These are phyloP conservation scores for Pelargonium fulgidum DNA, from an alignment of 441 rosid genomes.

Conservation along the genomic window DNA sequence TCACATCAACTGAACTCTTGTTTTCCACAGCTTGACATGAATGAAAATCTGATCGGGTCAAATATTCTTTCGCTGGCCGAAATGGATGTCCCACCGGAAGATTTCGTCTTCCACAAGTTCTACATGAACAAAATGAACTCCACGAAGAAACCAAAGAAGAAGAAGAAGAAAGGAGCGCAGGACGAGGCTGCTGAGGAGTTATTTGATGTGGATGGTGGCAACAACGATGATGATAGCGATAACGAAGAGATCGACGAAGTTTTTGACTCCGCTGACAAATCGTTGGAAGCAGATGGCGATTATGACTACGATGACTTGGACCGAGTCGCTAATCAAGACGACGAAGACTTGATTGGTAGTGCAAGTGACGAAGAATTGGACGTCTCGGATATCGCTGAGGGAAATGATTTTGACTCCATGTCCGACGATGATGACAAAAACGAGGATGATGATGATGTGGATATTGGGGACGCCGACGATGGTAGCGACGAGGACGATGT, in stretches of 20 bases:
- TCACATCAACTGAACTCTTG: not conserved
- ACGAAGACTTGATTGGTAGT: conserved; percentile 57
- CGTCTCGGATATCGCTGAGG: conserved; percentile 34
- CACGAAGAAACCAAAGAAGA: conserved; percentile 61
- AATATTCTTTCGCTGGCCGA: conserved; percentile 81
- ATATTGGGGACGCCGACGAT: conserved; percentile 38
- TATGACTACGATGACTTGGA: conserved; percentile 78
- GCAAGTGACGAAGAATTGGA: conserved; percentile 64
- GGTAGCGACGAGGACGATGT: conserved; percentile 15
- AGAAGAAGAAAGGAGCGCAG: conserved; percentile 61
- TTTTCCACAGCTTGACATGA: conserved; percentile 63
- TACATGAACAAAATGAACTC: conserved; percentile 71
- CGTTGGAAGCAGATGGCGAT: conserved; percentile 52
- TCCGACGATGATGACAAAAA: conserved; percentile 18
- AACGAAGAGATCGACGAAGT: conserved; percentile 80
- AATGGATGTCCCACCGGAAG: conserved; percentile 83
- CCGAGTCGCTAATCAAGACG: conserved; percentile 56
- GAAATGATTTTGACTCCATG: conserved; percentile 34
- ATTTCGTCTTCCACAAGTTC: conserved; percentile 79
- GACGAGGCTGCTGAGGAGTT: conserved; percentile 71
- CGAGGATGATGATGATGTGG: conserved; percentile 12
- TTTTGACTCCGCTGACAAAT: conserved; percentile 53
- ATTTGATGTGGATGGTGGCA: conserved; percentile 51
- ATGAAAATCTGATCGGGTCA: conserved; percentile 63
- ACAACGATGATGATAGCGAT: conserved; percentile 59